Evolutionary conservation across 176 grass and related monocot genomes (phyloP).

Genomic region (Oryza coarctata): DNA sequence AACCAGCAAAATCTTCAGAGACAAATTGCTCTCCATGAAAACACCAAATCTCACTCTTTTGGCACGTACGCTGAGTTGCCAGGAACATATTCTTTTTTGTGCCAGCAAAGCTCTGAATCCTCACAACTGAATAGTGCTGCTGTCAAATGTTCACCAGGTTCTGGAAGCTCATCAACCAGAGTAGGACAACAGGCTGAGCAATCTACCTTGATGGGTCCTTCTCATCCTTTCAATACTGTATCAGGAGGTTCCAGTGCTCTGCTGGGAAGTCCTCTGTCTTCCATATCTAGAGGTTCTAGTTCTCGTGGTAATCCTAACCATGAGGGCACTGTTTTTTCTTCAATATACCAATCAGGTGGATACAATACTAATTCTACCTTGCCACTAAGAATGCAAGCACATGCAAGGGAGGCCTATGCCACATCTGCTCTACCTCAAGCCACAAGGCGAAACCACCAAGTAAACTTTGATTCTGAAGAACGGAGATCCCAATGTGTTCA

Average conservation of each 20-base stretch:
- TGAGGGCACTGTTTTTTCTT: background rate
- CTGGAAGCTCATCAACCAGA: background rate
- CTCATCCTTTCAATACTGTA: background rate
- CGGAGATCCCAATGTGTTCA: background rate
- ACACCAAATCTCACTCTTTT: background rate
- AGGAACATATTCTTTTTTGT: background rate
- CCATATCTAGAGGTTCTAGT: background rate
- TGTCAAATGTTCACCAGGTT: background rate
- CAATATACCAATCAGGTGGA: background rate
- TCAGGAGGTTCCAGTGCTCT: background rate
- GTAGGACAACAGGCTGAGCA: background rate
- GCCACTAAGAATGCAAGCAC: background rate
- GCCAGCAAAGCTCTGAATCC: background rate
- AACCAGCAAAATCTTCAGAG: background rate
- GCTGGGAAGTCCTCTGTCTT: background rate
- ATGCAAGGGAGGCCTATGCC: background rate
- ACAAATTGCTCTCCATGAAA: background rate
- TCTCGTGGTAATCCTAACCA: background rate
- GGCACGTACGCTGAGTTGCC: background rate
- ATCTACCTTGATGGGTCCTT: background rate
- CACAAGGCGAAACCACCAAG: background rate
- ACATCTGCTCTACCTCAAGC: background rate
- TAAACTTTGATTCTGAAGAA: background rate
- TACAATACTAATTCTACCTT: background rate
- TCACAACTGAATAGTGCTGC: background rate